A percentile compares a stretch with the other conserved stretches of the same genome.
phyloP scores from a whole-genome alignment of 129 eudicot species.

The Tagetes erecta region DNA sequence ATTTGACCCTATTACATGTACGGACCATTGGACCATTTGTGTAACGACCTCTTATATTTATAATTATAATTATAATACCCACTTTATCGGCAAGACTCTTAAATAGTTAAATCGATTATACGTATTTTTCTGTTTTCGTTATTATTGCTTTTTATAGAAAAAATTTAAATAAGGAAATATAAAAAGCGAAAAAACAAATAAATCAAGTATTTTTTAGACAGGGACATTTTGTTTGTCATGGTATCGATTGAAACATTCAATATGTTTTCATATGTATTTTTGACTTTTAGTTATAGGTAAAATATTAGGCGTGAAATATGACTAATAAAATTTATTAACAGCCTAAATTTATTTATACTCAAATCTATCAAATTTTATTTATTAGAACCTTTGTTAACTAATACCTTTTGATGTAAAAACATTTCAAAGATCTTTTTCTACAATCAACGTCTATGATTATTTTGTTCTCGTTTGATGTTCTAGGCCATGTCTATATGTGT shows the following conservation, averaged over 20 bases:
- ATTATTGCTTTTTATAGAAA: neutral
- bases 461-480: too few relatives aligned
- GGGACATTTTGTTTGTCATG: slow-evolving; percentile 6
- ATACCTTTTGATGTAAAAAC: too few relatives aligned
- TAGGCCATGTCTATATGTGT: too few relatives aligned
- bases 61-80: neutral
- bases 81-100: neutral
- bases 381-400: too few relatives aligned
- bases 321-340: neutral
- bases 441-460: too few relatives aligned
- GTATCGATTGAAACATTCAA: neutral
- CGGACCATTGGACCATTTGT: too few relatives aligned
- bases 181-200: neutral
- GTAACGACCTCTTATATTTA: too few relatives aligned
- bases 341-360: neutral
- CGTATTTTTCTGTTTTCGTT: neutral
- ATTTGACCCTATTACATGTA: too few relatives aligned
- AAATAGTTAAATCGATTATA: neutral
- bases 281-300: neutral
- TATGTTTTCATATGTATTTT: neutral
- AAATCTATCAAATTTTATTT: too few relatives aligned
- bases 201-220: neutral
- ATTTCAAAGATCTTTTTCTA: too few relatives aligned
- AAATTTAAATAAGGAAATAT: neutral
- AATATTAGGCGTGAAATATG: neutral